A percentile compares a stretch with the other conserved stretches of the same genome.
Evolutionary conservation across 768 basidiomycete genomes (phyloP).

Genomic region (Jaapia argillacea): DNA sequence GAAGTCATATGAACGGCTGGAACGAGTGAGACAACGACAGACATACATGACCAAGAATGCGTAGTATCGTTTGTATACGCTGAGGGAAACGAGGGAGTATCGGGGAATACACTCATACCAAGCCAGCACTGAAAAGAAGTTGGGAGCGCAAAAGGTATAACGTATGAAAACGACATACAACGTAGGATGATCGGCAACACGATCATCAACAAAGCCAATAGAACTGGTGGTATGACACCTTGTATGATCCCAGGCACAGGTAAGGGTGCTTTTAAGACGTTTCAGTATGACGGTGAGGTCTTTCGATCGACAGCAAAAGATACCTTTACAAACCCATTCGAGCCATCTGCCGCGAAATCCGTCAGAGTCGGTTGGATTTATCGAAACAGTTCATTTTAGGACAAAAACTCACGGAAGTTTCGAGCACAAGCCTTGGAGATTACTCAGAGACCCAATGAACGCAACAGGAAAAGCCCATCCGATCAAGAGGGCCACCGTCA

Average conservation of each 20-base stretch:
- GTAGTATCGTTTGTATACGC: conserved; percentile 65
- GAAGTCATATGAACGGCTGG: not conserved
- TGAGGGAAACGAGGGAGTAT: conserved; percentile 56
- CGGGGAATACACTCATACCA: conserved; percentile 65
- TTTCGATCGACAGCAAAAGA: too few relatives aligned
- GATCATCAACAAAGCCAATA: conserved; percentile 53
- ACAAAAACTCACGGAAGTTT: conserved; percentile 29
- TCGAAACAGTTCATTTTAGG: too few relatives aligned
- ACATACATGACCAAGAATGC: conserved; percentile 50
- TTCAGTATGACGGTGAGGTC: too few relatives aligned
- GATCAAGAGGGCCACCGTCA: conserved; percentile 49
- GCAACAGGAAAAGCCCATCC: conserved; percentile 58
- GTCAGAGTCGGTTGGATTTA: not conserved
- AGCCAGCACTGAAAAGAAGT: conserved; percentile 32
- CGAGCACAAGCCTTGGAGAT: conserved; percentile 40
- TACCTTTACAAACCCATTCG: conserved; percentile 41
- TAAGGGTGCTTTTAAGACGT: conserved; percentile 7
- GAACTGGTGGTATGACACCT: conserved; percentile 55
- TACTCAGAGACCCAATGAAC: conserved; percentile 57
- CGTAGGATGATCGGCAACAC: conserved; percentile 48
- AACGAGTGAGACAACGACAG: not conserved
- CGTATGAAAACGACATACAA: conserved; percentile 25
- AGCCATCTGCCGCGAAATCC: conserved; percentile 33
- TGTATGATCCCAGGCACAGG: conserved; percentile 42
- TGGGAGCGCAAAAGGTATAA: conserved; percentile 4